A percentile compares a stretch with the other conserved stretches of the same genome.
Evolutionary conservation across 2,329 filamentous ascomycete species (phyloP).

Genomic region (Exserohilum rostratum): DNA sequence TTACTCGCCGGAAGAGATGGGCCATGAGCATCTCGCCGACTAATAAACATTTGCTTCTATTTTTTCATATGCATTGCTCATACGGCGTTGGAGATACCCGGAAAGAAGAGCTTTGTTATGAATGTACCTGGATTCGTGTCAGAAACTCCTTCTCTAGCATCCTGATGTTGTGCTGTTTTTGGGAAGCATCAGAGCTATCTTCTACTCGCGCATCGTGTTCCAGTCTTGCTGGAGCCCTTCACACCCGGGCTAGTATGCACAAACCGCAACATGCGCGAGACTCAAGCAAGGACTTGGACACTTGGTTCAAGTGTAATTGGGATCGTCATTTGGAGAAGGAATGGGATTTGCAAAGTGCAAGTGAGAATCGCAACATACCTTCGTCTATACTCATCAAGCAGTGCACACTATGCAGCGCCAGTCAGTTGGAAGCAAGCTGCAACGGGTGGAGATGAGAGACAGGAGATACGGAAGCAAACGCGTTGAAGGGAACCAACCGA

Average conservation of each 20-base stretch:
- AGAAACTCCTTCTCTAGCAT: not conserved
- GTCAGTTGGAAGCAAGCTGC: not conserved
- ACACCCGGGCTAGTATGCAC: conserved; percentile 14
- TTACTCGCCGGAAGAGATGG: conserved; percentile 1
- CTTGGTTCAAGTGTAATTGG: conserved; percentile 25
- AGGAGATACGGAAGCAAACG: not conserved
- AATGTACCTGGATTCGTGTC: not conserved
- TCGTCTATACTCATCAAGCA: not conserved
- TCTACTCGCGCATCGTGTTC: conserved; percentile 20
- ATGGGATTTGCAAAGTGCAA: not conserved
- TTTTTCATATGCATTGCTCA: not conserved
- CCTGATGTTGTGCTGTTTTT: not conserved
- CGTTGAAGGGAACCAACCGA: conserved; percentile 2
- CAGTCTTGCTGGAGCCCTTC: not conserved
- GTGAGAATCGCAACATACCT: conserved; percentile 1
- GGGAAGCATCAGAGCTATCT: conserved; percentile 21
- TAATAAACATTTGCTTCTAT: not conserved
- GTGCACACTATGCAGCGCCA: not conserved
- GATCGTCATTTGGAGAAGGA: conserved; percentile 12
- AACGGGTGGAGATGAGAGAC: not conserved
- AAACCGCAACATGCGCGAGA: conserved; percentile 14
- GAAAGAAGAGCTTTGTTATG: not conserved
- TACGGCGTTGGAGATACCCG: not conserved
- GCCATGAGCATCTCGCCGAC: not conserved
- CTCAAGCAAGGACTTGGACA: not conserved